phyloP scores from a whole-genome alignment of 2,329 filamentous ascomycete genomes.

The Graphilbum sp. region DNA sequence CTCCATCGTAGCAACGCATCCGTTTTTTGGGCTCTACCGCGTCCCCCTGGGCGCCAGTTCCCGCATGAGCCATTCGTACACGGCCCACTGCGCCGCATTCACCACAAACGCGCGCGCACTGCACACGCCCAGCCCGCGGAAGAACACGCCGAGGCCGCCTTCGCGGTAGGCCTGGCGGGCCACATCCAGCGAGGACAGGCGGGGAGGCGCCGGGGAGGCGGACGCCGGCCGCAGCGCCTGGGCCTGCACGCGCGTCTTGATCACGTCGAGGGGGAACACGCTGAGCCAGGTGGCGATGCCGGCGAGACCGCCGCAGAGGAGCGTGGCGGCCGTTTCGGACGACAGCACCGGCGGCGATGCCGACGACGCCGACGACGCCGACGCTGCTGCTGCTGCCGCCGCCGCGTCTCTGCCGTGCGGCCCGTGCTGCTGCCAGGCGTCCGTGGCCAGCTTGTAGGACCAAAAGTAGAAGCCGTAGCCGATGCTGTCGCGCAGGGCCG shows the following conservation, averaged over 20 bases:
- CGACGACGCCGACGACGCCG: too few species aligned
- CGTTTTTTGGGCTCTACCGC: too few species aligned
- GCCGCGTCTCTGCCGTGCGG: too few species aligned
- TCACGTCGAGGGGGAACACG: constrained; percentile 78
- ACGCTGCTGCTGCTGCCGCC: not conserved
- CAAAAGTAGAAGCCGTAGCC: constrained; percentile 98
- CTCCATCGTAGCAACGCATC: not conserved
- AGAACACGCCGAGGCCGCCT: constrained; percentile 48
- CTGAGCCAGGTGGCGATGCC: constrained; percentile 80
- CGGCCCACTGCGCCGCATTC: constrained; percentile 84
- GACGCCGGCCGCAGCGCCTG: constrained; percentile 27
- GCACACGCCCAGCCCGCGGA: constrained; percentile 62
- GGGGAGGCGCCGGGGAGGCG: constrained; percentile 7
- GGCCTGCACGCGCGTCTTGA: constrained; percentile 85
- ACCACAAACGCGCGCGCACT: constrained; percentile 78
- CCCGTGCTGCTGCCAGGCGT: constrained; percentile 20
- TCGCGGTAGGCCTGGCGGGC: constrained; percentile 48
- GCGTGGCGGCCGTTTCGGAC: constrained; percentile 41
- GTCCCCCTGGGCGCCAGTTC: too few species aligned
- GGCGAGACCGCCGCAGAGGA: constrained; percentile 75
- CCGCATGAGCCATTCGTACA: constrained; percentile 78
- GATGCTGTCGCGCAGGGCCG: constrained; percentile 66
- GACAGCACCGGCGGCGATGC: too few species aligned
- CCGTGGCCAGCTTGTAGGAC: constrained; percentile 67
- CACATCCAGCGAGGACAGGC: constrained; percentile 42